Base-by-base conservation (phyloP, 2,329 filamentous ascomycete species). In the Teratosphaeria viscida region DNA sequence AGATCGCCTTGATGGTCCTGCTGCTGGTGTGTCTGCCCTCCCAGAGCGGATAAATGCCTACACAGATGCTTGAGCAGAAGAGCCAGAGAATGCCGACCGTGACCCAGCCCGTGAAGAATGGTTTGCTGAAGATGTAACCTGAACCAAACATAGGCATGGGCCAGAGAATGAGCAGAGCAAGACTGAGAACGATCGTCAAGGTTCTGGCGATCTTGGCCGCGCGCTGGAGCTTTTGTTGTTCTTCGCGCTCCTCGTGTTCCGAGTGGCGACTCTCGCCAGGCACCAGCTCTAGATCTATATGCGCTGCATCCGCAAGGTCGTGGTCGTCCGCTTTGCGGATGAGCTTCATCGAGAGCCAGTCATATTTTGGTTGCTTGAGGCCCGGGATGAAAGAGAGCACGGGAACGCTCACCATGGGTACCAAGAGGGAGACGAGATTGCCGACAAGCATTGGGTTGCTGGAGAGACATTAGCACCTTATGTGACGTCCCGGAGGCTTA, bases 81-180 rank as follows among this genome's bases (percentile, higher is more conserved):
- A 92, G 81, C 89, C 89, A 94, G 52, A 92, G 78, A 58, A 94
- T 88, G 10, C 86, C 87, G n/a, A 56, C 37, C 1, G 84, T 80
- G 11, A 91, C 83, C 68, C 68, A 70, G 26, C 68, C 68, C 0
- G 67, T 70, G 60, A 92, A 94, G 78, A 94, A 94, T 27, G 79
- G 80, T 78, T 89, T 88, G 72, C 81, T 85, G 75, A 94, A 95
- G 58, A 96, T 82, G 71, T 96, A 96, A 0, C 82, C 82, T 0
- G 81, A 81, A 11, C 90, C 91, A 70, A 94, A 96, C 84, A 96
- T 85, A 1, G 91, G 91, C 82, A 96, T 92, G 0, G 92, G 91
- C 90, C 91, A 96, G 16, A 96, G 81, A 1, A 96, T 79, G 0
- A 96, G 77, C 59, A 95, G 78, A 0, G 84, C 80, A 0, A 95